These are phyloP conservation scores for Exophiala dermatitidis DNA, from an alignment of 2,329 filamentous ascomycete genomes.

Conservation along the genomic window DNA sequence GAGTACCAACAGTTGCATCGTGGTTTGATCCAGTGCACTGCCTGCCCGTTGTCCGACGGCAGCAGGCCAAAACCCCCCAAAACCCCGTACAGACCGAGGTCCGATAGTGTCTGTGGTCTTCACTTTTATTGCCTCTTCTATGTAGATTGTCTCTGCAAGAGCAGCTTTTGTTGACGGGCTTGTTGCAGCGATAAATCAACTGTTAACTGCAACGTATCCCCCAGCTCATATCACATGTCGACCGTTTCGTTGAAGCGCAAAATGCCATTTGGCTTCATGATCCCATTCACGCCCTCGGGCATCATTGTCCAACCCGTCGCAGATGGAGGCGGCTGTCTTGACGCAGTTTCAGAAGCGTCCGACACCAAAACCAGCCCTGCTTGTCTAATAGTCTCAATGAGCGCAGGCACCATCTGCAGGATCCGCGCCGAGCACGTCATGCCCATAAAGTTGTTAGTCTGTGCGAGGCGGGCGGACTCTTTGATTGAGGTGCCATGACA, in stretches of 20 bases:
- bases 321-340: constrained; percentile 17
- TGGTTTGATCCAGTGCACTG: too few species aligned
- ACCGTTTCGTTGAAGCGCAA: constrained; percentile 90
- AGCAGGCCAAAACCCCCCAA: too few species aligned
- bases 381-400: constrained; percentile 89
- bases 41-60: too few species aligned
- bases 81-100: too few species aligned
- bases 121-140: too few species aligned
- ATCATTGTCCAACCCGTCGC: constrained; percentile 50
- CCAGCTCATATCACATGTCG: constrained; percentile 47
- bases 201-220: too few species aligned
- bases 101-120: too few species aligned
- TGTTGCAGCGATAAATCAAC: too few species aligned
- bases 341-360: constrained; percentile 63
- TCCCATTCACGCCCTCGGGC: constrained; percentile 78
- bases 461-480: constrained; percentile 84
- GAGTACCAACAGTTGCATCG: too few species aligned
- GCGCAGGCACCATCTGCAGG: constrained; percentile 82
- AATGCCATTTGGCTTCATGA: constrained; percentile 78
- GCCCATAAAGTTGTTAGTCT: constrained; percentile 98
- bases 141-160: too few species aligned
- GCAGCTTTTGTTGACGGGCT: too few species aligned
- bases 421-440: constrained; percentile 82
- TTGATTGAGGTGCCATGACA: constrained; percentile 67
- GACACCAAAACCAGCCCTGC: constrained; percentile 87